Base-by-base conservation (phyloP, 2,329 filamentous ascomycete species). In the Aspergillus candidus region DNA sequence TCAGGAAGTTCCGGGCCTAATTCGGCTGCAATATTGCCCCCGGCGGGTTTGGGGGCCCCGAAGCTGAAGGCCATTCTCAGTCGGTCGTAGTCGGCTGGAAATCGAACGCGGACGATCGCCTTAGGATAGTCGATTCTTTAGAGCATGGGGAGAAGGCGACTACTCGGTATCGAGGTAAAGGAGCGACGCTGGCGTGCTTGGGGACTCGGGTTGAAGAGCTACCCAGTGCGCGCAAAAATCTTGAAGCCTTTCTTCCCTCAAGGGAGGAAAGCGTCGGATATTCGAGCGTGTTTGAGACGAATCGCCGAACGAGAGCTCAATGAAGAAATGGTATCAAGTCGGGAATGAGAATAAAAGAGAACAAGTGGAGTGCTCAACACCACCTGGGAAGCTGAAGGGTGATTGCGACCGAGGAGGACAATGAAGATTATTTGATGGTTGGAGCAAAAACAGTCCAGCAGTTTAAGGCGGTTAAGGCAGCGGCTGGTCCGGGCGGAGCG, bases 1-100 rank as follows among this genome's bases (percentile, higher is more conserved):
- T 89, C 83, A 54, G 82, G 75, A 43, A 95, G 74, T 59, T 88
- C 82, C 39, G 79, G 74, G 34, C 85, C 86, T 50, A 69, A 62
- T 61, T 77, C 72, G 40, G 67, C 65, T 49, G 62, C 63, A 36
- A 54, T 58, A 50, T 58, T 63, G 46, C 68, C 57, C 40, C 49
- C 69, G 50, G 68, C 63, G 61, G 71, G 65, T 61, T 65, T 65
- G 53, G 68, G 72, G 43, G 65, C 68, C 43, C 73, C 64, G 63
- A 83, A 83, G 63, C 75, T 73, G 66, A 86, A 86, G 44, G 82
- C 79, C 83, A 88, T 72, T 50, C 56, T 72, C 47, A 68, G 53
- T 47, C 53, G 56, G 33, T 63, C 54, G 29, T 66, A 54, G 44
- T 69, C 62, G 29, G 64, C 59, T 45, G 65, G 65, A 69, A 37